These are phyloP conservation scores for Claviceps spartinae DNA, from an alignment of 2,329 filamentous ascomycete genomes.

Conservation along the genomic window DNA sequence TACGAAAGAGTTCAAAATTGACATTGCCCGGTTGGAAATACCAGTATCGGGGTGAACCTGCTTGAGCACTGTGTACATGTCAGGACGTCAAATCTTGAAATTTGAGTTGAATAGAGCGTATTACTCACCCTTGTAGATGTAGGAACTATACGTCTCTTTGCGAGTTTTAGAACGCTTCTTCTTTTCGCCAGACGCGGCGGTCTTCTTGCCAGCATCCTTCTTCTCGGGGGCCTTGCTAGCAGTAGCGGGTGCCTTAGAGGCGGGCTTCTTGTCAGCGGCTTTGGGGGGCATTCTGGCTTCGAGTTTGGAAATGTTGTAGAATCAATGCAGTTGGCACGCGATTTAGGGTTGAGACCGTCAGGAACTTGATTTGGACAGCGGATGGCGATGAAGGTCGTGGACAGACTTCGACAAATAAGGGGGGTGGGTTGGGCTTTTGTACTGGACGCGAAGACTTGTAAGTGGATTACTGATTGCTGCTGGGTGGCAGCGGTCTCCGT, in stretches of 20 bases:
- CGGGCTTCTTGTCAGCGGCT: constrained; percentile 97
- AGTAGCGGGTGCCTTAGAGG: constrained; percentile 82
- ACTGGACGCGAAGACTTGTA: constrained; percentile 38
- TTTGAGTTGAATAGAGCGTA: constrained; percentile 11
- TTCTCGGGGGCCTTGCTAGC: constrained; percentile 66
- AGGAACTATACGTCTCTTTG: constrained; percentile 99
- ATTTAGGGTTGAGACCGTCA: constrained; percentile 6
- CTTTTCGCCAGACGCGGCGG: constrained; percentile 89
- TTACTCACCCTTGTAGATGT: constrained; percentile 92
- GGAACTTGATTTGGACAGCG: constrained; percentile 20
- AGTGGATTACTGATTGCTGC: constrained; percentile 44
- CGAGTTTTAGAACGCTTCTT: constrained; percentile 99
- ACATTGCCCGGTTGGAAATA: constrained; percentile 99
- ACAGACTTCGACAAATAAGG: constrained; percentile 31
- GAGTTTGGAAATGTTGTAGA: constrained; percentile 1
- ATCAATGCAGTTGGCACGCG: constrained; percentile 4
- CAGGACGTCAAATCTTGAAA: not conserved
- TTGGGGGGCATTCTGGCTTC: constrained; percentile 82
- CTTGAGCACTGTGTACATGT: constrained; percentile 67
- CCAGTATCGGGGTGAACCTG: constrained; percentile 99
- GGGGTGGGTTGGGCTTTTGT: constrained; percentile 45
- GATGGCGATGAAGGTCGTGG: constrained; percentile 30
- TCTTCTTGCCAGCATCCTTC: constrained; percentile 99
- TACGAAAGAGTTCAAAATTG: constrained; percentile 98
- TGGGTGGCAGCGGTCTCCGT: constrained; percentile 9